A percentile compares a stretch with the other conserved stretches of the same genome.
Conservation (phyloP, 306 rosid species). For the Acmispon strigosus region DNA sequence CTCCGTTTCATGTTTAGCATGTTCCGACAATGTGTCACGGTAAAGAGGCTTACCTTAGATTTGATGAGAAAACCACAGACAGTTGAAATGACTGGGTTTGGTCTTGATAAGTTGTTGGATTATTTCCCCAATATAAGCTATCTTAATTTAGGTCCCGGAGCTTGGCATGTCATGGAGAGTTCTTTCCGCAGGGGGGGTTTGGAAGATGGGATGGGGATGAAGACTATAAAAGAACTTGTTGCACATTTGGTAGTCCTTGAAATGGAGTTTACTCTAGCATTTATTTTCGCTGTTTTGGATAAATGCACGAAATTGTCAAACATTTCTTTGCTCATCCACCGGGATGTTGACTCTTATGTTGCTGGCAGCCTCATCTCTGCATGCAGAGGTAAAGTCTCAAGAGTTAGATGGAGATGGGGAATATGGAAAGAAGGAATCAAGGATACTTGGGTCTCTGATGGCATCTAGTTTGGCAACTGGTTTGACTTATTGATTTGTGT, state of each 20-base stretch:
- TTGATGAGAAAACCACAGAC: neutral
- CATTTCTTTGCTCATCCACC: conserved; percentile 37
- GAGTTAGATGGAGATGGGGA: conserved; percentile 61
- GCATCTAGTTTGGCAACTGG: conserved; percentile 13
- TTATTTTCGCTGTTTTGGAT: conserved; percentile 34
- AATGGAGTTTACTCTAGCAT: conserved; percentile 28
- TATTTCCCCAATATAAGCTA: conserved; percentile 36
- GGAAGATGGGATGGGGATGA: conserved; percentile 36
- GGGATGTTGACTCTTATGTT: conserved; percentile 24
- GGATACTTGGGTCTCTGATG: conserved; percentile 44
- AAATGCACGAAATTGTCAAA: conserved; percentile 29
- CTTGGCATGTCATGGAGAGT: conserved; percentile 43
- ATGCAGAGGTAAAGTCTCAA: conserved; percentile 30
- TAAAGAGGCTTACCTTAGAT: conserved; percentile 43
- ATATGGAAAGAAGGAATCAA: conserved; percentile 50
- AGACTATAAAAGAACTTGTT: conserved; percentile 38
- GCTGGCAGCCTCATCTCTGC: conserved; percentile 33
- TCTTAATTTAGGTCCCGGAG: conserved; percentile 47
- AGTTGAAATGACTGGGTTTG: conserved; percentile 17
- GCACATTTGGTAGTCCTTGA: conserved; percentile 25
- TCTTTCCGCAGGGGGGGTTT: conserved; percentile 25
- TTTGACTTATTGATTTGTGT: neutral
- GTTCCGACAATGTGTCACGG: conserved; percentile 23
- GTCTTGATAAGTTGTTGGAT: conserved; percentile 37
- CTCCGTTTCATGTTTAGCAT: conserved; percentile 21